Evolutionary conservation across 768 basidiomycete species (phyloP).

Genomic region (Suillus weaverae): DNA sequence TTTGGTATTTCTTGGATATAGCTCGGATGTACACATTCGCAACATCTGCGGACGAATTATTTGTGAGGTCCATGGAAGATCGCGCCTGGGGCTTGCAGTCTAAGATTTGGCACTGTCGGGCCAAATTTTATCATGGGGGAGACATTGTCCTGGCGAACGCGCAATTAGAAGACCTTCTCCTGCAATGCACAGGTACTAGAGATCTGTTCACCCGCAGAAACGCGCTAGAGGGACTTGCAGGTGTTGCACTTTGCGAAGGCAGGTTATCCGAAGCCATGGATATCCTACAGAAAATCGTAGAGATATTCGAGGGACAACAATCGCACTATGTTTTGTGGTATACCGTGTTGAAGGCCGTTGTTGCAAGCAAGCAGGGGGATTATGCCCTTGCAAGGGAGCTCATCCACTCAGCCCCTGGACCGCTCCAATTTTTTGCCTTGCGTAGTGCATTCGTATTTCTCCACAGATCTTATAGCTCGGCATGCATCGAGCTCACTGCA

Average conservation of each 20-base stretch:
- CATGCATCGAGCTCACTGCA: neutral
- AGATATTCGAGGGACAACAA: neutral
- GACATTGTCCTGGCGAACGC: neutral
- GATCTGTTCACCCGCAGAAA: neutral
- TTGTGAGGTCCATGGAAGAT: neutral
- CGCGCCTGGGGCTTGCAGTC: neutral
- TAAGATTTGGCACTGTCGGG: neutral
- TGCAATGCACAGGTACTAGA: neutral
- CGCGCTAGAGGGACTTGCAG: neutral
- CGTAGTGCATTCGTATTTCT: neutral
- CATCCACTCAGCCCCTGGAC: neutral
- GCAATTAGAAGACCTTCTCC: neutral
- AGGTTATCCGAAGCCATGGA: neutral
- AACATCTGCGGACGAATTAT: no score
- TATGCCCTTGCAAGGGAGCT: neutral
- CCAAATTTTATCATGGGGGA: neutral
- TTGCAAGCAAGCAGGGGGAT: neutral
- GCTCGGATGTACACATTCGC: no score
- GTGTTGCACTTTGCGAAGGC: neutral
- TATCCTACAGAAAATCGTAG: neutral
- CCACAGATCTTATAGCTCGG: neutral
- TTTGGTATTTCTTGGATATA: no score
- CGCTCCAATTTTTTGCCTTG: neutral
- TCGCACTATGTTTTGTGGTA: rapidly evolving
- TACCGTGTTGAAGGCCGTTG: neutral